Evolutionary conservation across 2,329 filamentous ascomycete species (phyloP).

Genomic region (Cladosporium sp.): DNA sequence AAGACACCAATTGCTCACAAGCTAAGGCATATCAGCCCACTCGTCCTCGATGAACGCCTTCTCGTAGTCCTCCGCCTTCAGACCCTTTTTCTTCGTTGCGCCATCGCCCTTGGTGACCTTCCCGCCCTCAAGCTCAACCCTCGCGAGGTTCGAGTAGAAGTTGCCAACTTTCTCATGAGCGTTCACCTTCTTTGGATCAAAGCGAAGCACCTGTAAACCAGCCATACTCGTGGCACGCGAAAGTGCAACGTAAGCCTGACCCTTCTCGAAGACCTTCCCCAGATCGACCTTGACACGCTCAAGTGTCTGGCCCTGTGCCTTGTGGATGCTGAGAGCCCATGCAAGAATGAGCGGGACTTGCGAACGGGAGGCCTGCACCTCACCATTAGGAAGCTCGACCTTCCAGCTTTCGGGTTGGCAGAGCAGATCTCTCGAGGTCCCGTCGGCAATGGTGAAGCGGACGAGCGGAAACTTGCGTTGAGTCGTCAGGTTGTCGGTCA

Average conservation of each 20-base stretch:
- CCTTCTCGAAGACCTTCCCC: conserved; percentile 89
- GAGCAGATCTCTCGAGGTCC: conserved; percentile 67
- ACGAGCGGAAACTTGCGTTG: conserved; percentile 71
- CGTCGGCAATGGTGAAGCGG: conserved; percentile 73
- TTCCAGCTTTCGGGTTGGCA: conserved; percentile 91
- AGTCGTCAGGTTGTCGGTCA: conserved; percentile 47
- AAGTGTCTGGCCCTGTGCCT: conserved; percentile 91
- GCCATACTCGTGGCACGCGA: conserved; percentile 84
- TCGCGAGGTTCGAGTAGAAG: conserved; percentile 80
- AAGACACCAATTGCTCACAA: too few species aligned
- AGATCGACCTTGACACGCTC: conserved; percentile 93
- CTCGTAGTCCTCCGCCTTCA: conserved; percentile 19
- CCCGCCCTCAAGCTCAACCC: conserved; percentile 49
- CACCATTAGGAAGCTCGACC: conserved; percentile 89
- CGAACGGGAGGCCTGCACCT: conserved; percentile 79
- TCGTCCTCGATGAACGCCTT: conserved; percentile 15
- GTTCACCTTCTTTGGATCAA: conserved; percentile 87
- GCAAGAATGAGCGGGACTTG: conserved; percentile 79
- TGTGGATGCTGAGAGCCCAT: conserved; percentile 96
- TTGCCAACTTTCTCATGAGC: conserved; percentile 78
- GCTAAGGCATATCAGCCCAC: conserved; percentile 6
- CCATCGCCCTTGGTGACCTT: neutral
- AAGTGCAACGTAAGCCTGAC: conserved; percentile 93
- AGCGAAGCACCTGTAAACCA: conserved; percentile 80
- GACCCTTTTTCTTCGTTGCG: neutral